These are phyloP conservation scores for Croton setiger DNA, from an alignment of 441 rosid genomes.

Conservation along the genomic window DNA sequence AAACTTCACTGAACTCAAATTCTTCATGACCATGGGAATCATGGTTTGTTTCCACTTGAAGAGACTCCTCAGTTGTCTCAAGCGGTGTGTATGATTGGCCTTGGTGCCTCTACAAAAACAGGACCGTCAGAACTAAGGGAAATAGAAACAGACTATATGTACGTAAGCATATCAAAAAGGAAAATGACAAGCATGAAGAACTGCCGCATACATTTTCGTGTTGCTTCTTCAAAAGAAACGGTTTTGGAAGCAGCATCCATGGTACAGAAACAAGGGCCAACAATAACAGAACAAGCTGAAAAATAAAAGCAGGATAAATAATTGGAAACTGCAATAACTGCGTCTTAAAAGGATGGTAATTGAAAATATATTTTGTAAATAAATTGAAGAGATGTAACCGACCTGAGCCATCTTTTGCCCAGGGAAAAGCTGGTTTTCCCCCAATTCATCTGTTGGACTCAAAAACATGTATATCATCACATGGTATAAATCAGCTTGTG, in stretches of 20 bases:
- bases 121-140: constrained; percentile 17
- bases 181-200: constrained; percentile 2
- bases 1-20: constrained; percentile 90
- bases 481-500: constrained; percentile 95
- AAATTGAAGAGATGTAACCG: neutral
- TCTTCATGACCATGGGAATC: constrained; percentile 74
- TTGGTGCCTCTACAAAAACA: constrained; percentile 64
- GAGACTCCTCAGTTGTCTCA: constrained; percentile 57
- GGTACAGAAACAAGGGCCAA: constrained; percentile 87
- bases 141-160: neutral
- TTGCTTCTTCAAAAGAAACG: constrained; percentile 79
- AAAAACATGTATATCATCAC: constrained; percentile 94
- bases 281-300: constrained; percentile 67
- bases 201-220: constrained; percentile 56
- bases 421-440: constrained; percentile 81
- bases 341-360: neutral
- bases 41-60: constrained; percentile 48
- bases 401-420: constrained; percentile 78
- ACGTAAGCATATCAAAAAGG: neutral
- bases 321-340: constrained; percentile 1
- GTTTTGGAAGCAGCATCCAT: constrained; percentile 97
- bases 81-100: constrained; percentile 59
- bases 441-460: constrained; percentile 85
- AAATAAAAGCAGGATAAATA: constrained; percentile 2
- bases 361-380: neutral